Conservation (phyloP, 805 yeast species). For the Pichia phayaonensis region DNA sequence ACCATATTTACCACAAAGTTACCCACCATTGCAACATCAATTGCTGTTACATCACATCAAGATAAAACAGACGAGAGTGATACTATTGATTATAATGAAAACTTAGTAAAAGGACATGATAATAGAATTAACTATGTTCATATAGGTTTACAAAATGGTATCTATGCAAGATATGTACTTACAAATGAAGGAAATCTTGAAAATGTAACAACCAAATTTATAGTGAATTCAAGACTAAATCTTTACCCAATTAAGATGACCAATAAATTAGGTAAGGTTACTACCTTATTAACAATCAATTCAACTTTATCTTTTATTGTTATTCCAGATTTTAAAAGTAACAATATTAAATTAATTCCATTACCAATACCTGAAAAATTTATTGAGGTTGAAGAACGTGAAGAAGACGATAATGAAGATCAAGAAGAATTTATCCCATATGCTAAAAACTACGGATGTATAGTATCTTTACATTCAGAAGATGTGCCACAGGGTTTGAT, state of each 20-base stretch:
- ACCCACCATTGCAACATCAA: constrained; percentile 39
- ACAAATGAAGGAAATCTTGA: constrained; percentile 57
- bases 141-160: constrained; percentile 79
- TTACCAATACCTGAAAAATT: constrained; percentile 37
- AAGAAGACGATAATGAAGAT: constrained; percentile 3
- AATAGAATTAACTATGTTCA: constrained; percentile 39
- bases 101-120: constrained; percentile 8
- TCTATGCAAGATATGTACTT: constrained; percentile 57
- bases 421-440: neutral
- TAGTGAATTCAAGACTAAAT: constrained; percentile 1
- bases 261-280: neutral
- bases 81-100: constrained; percentile 6
- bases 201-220: constrained; percentile 29
- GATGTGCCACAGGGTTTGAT: constrained; percentile 58
- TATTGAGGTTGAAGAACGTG: constrained; percentile 16
- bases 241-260: neutral
- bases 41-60: constrained; percentile 18
- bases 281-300: neutral
- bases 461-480: constrained; percentile 45
- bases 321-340: neutral
- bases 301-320: constrained; percentile 4
- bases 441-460: constrained; percentile 2
- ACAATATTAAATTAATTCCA: constrained; percentile 40
- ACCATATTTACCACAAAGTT: constrained; percentile 58
- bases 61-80: constrained; percentile 27